phyloP scores from a whole-genome alignment of 345 rosid species.

The Populus pruinosa region DNA sequence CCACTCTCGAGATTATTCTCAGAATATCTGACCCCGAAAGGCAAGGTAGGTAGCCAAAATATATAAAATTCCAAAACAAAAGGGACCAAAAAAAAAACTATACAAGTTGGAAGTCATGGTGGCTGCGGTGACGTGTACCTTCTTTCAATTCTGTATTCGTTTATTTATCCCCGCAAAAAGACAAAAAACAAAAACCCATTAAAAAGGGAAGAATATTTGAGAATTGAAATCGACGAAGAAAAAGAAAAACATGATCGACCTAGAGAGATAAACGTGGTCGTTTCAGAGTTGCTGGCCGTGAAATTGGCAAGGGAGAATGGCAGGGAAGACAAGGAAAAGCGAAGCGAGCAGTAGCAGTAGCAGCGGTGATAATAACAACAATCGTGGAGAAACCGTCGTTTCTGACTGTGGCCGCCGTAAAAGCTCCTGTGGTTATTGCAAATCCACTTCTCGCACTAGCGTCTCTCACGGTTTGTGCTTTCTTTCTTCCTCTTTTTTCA shows the following conservation, averaged over 20 bases:
- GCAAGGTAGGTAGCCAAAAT: background rate
- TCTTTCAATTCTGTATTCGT: background rate
- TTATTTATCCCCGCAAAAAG: background rate
- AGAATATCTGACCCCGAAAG: too few species aligned
- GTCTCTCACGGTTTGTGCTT: conserved; percentile 61
- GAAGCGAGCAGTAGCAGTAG: conserved; percentile 68
- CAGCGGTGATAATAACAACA: conserved; percentile 20
- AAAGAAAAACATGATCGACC: background rate
- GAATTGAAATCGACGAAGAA: background rate
- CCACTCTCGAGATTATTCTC: too few species aligned
- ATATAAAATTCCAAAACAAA: background rate
- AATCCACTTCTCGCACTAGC: conserved; percentile 45
- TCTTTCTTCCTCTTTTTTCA: background rate
- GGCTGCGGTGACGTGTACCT: background rate
- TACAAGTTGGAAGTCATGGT: background rate
- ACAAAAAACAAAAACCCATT: background rate
- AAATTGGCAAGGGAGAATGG: conserved; percentile 22
- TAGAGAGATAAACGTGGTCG: background rate
- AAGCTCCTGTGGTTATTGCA: conserved; percentile 77
- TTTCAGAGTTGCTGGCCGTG: background rate
- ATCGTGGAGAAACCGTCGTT: conserved; percentile 53
- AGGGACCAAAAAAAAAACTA: background rate
- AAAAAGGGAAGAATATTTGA: background rate
- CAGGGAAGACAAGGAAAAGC: conserved; percentile 36
- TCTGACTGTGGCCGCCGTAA: conserved; percentile 45